phyloP scores from a whole-genome alignment of 2,329 filamentous ascomycete genomes.

The Diaporthe sp. region DNA sequence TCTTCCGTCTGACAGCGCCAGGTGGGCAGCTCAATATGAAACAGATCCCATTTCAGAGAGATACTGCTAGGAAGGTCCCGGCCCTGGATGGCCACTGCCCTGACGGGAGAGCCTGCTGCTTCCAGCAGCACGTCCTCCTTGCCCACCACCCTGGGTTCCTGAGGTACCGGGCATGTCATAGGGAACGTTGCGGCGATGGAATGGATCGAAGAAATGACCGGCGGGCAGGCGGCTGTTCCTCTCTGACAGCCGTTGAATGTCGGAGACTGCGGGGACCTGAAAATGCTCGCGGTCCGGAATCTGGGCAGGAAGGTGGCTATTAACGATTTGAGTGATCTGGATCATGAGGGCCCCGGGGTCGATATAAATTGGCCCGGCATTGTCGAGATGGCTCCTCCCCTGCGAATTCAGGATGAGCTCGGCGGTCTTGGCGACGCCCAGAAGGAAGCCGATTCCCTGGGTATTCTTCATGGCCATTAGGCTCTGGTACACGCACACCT shows the following conservation, averaged over 20 bases:
- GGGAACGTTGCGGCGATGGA: neutral
- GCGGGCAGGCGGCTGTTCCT: slow-evolving; percentile 45
- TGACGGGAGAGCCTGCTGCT: neutral
- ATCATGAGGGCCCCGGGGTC: neutral
- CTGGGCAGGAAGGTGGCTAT: neutral
- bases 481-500: neutral
- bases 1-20: neutral
- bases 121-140: neutral
- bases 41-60: neutral
- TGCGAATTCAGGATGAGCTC: neutral
- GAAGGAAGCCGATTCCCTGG: slow-evolving; percentile 21
- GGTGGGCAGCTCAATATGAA: neutral
- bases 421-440: slow-evolving; percentile 21
- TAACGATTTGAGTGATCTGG: neutral
- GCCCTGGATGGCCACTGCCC: neutral
- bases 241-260: slow-evolving; percentile 14
- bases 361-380: neutral
- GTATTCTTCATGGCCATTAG: neutral
- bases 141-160: neutral
- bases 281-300: neutral
- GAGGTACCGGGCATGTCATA: neutral
- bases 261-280: neutral
- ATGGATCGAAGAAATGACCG: slow-evolving; percentile 27
- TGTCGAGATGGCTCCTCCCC: neutral
- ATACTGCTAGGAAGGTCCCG: neutral